These are phyloP conservation scores for Apocynum venetum DNA, from an alignment of 257 asterid genomes.

Conservation along the genomic window DNA sequence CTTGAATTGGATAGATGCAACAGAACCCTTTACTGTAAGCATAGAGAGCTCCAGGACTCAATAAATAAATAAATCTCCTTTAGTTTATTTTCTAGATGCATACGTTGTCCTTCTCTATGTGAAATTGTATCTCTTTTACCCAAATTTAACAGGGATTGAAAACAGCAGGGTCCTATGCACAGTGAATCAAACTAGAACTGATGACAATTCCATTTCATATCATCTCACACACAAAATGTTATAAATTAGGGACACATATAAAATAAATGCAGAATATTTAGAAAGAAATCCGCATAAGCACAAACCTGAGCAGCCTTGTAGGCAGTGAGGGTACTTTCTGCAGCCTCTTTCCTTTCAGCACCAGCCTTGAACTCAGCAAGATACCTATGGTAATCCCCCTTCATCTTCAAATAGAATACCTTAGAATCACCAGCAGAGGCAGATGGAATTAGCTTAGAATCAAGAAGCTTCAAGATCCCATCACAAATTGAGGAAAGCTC, in stretches of 20 bases:
- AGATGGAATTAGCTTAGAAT: conserved; percentile 47
- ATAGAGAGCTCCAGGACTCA: background rate
- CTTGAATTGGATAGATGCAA: background rate
- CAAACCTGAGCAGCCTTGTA: conserved; percentile 85
- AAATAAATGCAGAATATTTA: background rate
- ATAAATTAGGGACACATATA: too few relatives aligned
- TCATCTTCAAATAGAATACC: conserved; percentile 80
- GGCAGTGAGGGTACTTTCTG: conserved; percentile 76
- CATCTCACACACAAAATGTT: background rate
- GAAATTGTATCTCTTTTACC: background rate
- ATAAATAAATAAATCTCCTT: background rate
- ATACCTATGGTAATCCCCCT: conserved; percentile 78
- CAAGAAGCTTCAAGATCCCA: conserved; percentile 72
- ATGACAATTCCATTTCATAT: background rate
- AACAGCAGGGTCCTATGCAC: background rate
- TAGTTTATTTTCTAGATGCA: background rate
- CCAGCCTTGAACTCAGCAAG: conserved; percentile 76
- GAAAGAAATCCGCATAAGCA: background rate
- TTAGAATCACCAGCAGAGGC: conserved; percentile 65
- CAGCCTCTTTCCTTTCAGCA: conserved; percentile 70
- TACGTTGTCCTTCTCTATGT: background rate
- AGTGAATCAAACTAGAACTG: background rate
- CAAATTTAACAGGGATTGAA: background rate
- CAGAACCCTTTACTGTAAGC: background rate
- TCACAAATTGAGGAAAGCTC: conserved; percentile 65